phyloP scores from a whole-genome alignment of 1,139 yeast species.

The Scheffersomyces stambukii region DNA sequence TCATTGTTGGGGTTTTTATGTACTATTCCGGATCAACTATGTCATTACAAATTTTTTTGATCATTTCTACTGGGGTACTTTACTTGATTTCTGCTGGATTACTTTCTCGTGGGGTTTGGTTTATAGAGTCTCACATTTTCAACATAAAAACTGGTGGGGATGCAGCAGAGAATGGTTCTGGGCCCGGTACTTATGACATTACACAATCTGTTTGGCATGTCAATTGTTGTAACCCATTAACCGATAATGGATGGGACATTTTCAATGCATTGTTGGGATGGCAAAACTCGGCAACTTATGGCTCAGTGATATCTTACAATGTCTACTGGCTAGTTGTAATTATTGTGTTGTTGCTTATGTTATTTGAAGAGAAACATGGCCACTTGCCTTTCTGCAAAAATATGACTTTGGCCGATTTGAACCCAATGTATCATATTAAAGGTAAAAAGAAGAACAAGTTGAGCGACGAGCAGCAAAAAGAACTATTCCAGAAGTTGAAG shows the following conservation, averaged over 20 bases:
- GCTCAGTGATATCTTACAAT: constrained; percentile 37
- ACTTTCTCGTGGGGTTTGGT: constrained; percentile 45
- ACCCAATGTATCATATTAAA: too few species aligned
- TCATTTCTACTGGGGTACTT: constrained; percentile 35
- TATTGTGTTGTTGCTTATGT: constrained; percentile 20
- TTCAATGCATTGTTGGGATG: constrained; percentile 44
- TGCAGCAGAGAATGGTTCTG: constrained; percentile 46
- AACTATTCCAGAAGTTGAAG: not conserved
- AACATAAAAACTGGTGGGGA: constrained; percentile 42
- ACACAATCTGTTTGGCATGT: constrained; percentile 42
- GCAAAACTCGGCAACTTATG: constrained; percentile 48
- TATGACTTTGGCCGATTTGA: too few species aligned
- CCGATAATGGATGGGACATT: constrained; percentile 47
- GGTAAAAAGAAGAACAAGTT: not conserved
- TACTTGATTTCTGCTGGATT: constrained; percentile 45
- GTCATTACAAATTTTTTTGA: constrained; percentile 38
- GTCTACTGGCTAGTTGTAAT: constrained; percentile 35
- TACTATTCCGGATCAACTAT: constrained; percentile 42
- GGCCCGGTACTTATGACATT: constrained; percentile 45
- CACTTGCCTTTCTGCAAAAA: constrained; percentile 32
- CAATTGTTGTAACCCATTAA: constrained; percentile 42
- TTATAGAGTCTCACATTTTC: constrained; percentile 39
- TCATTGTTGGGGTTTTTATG: constrained; percentile 33
- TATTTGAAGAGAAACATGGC: constrained; percentile 30
- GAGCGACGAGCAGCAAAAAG: not conserved